Base-by-base conservation (phyloP, 139 green algal species). In the Chlorella sorokiniana region DNA sequence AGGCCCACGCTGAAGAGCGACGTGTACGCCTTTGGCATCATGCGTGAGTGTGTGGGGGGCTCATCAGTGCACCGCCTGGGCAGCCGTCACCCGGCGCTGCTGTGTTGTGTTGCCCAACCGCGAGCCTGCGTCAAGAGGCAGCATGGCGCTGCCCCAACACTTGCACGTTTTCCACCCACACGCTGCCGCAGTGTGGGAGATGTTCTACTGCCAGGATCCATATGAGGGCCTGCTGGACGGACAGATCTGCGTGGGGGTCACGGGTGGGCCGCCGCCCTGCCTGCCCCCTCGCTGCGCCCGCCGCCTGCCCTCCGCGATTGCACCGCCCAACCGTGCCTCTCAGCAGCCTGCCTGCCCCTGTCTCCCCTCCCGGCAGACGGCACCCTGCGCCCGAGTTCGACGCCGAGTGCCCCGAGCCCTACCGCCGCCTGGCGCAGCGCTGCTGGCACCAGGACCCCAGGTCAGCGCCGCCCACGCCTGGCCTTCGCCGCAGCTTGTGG, bases 11-110 rank as follows among this genome's bases (percentile, higher is more conserved):
- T 61, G 64, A 22, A 65, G 14, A 61, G 40, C 11, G 87, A 91
- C 42, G 85, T 91, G 22, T 91, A 84, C 48, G 61, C 81, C 31
- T 91, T 91, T 59, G 87, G 87, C 38, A 84, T 91, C 62, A 77
- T 88, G 70, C 33, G 79, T 84, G 54, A 84, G 79, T 83, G 41
- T 2, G 14, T 11, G 54, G 10, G n/a, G 0, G 41, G 64, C 5
- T 23, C 6, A n/a, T 33, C 35, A 18, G n/a, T n/a, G n/a, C n/a
- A n/a, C n/a, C n/a, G n/a, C n/a, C n/a, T n/a, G n/a, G n/a, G n/a
- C n/a, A n/a, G n/a, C n/a, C n/a, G n/a, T n/a, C n/a, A n/a, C n/a
- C n/a, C n/a, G 65, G 4, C 6, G 67, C 37, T 16, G 14, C 25
- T 52, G 54, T 5, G 10, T 69, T 69, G 33, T 56, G 54, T 45